phyloP scores from a whole-genome alignment of 1,284 basidiomycete species.

The Pulveroboletus sp. region DNA sequence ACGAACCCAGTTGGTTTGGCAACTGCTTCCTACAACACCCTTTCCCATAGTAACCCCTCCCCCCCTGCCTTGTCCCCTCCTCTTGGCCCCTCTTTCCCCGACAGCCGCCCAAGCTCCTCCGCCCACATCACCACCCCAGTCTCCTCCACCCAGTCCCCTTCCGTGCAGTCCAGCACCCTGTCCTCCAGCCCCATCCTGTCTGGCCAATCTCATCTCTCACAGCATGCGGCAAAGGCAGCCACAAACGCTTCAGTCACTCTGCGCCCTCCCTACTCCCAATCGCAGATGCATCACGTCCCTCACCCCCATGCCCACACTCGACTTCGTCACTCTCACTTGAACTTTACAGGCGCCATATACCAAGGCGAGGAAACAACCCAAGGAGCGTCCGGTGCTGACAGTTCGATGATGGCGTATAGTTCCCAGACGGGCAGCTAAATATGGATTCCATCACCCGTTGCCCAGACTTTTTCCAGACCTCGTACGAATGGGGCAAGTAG shows the following conservation, averaged over 20 bases:
- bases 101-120: slow-evolving; percentile 13
- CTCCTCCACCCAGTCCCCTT: slow-evolving; percentile 26
- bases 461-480: slow-evolving; percentile 1
- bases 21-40: slow-evolving; percentile 15
- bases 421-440: slow-evolving; percentile 38
- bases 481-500: slow-evolving; percentile 6
- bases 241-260: slow-evolving; percentile 45
- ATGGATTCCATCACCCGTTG: slow-evolving; percentile 7
- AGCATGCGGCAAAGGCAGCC: slow-evolving; percentile 29
- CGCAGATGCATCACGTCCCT: slow-evolving; percentile 72
- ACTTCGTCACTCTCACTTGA: slow-evolving; percentile 55
- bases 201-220: slow-evolving; percentile 17
- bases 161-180: slow-evolving; percentile 24
- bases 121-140: slow-evolving; percentile 17
- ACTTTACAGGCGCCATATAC: slow-evolving; percentile 50
- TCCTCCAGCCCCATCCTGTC: slow-evolving; percentile 24
- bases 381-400: slow-evolving; percentile 34
- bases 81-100: slow-evolving; percentile 25
- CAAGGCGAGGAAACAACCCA: slow-evolving; percentile 35
- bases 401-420: slow-evolving; percentile 51
- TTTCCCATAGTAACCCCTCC: slow-evolving; percentile 24
- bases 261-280: slow-evolving; percentile 51
- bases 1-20: slow-evolving; percentile 5
- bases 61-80: slow-evolving; percentile 23
- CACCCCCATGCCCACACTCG: slow-evolving; percentile 74